Evolutionary conservation across 2,329 filamentous ascomycete species (phyloP), one percentile per base, ranked within the genome.

Genomic region (Fusarium sp.): DNA sequence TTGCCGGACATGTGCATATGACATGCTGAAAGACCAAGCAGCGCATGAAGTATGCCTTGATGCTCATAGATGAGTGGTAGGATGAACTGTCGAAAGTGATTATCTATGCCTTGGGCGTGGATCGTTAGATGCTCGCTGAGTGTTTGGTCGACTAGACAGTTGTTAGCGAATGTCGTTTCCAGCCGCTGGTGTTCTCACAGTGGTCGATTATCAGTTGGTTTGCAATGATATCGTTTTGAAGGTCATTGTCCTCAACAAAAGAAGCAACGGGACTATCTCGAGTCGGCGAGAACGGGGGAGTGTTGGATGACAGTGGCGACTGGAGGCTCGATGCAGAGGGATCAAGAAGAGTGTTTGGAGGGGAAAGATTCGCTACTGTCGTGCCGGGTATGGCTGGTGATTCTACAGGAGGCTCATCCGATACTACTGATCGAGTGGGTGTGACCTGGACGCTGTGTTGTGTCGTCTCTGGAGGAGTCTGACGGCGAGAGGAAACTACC

Each of bases 21-120:
- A 1, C 71, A 72, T 6, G 69, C 45, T 0, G 71, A 52, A 3
- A 73, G 32, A 1, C 71, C 71, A 1, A 73, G 61, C 1, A 73
- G 23, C 0, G 71, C 68, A 19, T 73, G 69, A 0, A 73, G 44
- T 1, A 72, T 67, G 0, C 69, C 70, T 4, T 58, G 59, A 5
- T 73, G 64, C 9, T 63, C 61, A 17, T 65, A 58, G 1, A 67
- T 69, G 4, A 72, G 57, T 0, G 70, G 68, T 1, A 72, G 23
- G 1, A 72, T 29, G 15, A 68, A 46, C 3, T 67, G 48, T 6
- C 55, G 49, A 4, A 72, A 71, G 1, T 68, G 67, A 10, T 72
- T 70, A 2, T 61, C 54, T 1, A 57, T 49, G 2, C 68, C 68
- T 0, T 60, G 37, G 0, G 61, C 57, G 5, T 57, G 52, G 2